These are phyloP conservation scores for Arabidopsis thaliana DNA, from an alignment of 345 rosid genomes.

Conservation along the genomic window DNA sequence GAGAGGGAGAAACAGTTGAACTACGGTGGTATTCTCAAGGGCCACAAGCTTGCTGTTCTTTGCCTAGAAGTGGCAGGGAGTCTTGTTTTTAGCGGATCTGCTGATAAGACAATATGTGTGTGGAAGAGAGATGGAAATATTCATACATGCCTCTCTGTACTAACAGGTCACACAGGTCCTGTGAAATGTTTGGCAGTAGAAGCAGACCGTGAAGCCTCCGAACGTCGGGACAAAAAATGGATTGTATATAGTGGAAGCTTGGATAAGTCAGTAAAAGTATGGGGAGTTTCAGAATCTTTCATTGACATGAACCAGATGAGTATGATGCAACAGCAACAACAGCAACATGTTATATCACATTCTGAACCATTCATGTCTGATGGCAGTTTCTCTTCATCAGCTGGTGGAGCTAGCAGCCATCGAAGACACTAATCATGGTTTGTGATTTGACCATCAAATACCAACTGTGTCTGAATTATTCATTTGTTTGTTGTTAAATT, in stretches of 20 bases:
- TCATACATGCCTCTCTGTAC: conserved; percentile 82
- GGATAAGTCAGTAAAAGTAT: conserved; percentile 92
- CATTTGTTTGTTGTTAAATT: neutral
- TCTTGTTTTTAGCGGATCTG: conserved; percentile 88
- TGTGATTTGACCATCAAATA: neutral
- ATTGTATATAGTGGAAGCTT: conserved; percentile 87
- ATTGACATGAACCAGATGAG: conserved; percentile 53
- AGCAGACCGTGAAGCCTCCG: conserved; percentile 57
- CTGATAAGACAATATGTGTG: conserved; percentile 94
- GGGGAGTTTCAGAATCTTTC: conserved; percentile 79
- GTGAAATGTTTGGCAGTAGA: conserved; percentile 90
- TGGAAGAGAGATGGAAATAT: conserved; percentile 77
- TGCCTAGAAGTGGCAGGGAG: conserved; percentile 77
- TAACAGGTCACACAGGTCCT: conserved; percentile 93
- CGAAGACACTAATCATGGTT: conserved; percentile 37
- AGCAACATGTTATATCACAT: conserved; percentile 42
- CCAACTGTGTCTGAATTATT: conserved; percentile 1
- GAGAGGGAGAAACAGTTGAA: conserved; percentile 70
- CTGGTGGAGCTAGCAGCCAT: conserved; percentile 47
- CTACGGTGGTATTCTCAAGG: conserved; percentile 79
- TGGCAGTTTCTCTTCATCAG: conserved; percentile 47
- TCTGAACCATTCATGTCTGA: conserved; percentile 49
- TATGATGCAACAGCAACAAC: conserved; percentile 53
- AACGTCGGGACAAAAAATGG: conserved; percentile 63
- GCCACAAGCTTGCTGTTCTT: conserved; percentile 89